Base-by-base conservation (phyloP, 1,284 basidiomycete genomes). In the Austroboletus novae-zelandiae region DNA sequence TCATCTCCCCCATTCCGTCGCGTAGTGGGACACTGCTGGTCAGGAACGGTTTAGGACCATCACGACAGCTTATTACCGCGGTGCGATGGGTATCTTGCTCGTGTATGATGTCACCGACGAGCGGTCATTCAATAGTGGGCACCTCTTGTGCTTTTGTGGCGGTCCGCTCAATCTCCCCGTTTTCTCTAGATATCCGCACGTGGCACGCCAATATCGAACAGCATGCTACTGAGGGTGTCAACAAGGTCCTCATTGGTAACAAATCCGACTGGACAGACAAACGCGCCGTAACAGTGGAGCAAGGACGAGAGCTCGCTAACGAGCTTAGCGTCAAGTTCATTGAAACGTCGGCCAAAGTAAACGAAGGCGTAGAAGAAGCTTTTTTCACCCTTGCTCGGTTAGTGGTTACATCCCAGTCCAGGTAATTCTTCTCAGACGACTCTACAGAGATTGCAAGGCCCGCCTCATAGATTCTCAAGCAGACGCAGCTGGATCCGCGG, bases 1-100 rank as follows among this genome's bases (percentile, higher is more conserved):
- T 51, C 54, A 51, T 17, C 6, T 43, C 9, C 20, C 41, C 43
- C 34, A 2, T 7, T 27, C 20, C 39, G 31, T 50, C 45, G 50
- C 55, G 31, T 53, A 96, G 92, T 98, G 94, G 94, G 94, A 98
- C 70, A 99, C 97, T 53, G 97, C 97, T 44, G 96, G 97, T 37
- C 97, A 99, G 77, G 97, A 99, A 76, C 89, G 97, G 35, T 99
- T 99, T 80, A 83, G 96, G 65, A 99, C 97, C 40, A 99, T 99
- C 72, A 99, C 97, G 40, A 98, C 96, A 9, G 95, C 97, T n/a
- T 99, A 99, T 74, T 99, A 99, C 78, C 89, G 97, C 61, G 97
- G 97, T 41, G 97, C 97, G 15, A 99, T 99, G 96, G 97, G 97
- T 48, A 99, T 99, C 65, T 78, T 99, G 50, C 81, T 99, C 52